Base-by-base conservation (phyloP, 768 basidiomycete species). In the Boletus rubescentipes region DNA sequence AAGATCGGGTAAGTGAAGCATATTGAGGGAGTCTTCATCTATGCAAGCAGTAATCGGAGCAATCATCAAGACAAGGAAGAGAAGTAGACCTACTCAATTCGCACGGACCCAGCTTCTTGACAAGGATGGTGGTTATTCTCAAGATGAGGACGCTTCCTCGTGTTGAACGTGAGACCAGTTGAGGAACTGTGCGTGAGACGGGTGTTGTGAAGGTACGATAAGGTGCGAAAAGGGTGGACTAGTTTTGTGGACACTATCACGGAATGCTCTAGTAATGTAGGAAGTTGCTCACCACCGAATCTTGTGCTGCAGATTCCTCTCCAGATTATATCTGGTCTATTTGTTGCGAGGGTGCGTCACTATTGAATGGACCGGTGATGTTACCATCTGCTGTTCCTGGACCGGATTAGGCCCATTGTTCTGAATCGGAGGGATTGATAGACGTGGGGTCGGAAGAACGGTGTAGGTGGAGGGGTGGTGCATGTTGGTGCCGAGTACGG, bases 81-180 rank as follows among this genome's bases (percentile, higher is more conserved):
- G 4, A 5, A 2, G 15, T 3, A 11, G 6, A 37, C 43, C 44
- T 16, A 58, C 69, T 69, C 18, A 67, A 23, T 35, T 69, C 67
- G 6, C 69, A 71, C 0, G 67, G 67, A 46, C 71, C 69, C 3
- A 67, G 35, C 38, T 69, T 69, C 40, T 57, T 69, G 34, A 67
- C 20, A 16, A 63, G 5, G 34, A 52, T n/a, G 61, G 39, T 5
- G 49, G 23, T 2, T 41, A 31, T 20, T 20, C 9, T 29, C 10
- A 14, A 18, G 50, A 32, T 9, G 44, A 34, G 9, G 54, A 29
- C 8, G 14, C 14, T 9, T 37, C 34, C 7, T 45, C 15, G 30
- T 4, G 29, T 15, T 5, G n/a, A n/a, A n/a, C n/a, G n/a, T 45
- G 49, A 46, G 46, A 3, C 23, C 4, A 49, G 9, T 60, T 6